These are phyloP conservation scores for Melampsora larici-populina DNA, from an alignment of 1,284 basidiomycete species.

Conservation along the genomic window DNA sequence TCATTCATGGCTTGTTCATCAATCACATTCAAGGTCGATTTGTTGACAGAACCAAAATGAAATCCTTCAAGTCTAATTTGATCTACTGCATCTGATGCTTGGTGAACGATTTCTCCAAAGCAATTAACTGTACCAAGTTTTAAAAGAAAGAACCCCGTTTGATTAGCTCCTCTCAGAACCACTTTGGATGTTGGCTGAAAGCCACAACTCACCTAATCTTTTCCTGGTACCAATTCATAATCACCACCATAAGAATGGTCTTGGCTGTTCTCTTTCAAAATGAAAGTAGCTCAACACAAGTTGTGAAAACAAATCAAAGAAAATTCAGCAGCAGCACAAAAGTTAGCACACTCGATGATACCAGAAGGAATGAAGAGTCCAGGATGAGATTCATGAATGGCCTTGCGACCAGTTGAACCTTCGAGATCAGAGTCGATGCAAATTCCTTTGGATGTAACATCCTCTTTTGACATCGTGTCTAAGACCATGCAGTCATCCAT, in stretches of 20 bases:
- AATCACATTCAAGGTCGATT: too few relatives aligned
- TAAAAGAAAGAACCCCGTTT: neutral
- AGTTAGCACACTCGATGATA: too few relatives aligned
- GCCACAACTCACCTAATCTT: slow-evolving; percentile 70
- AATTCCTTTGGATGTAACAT: too few relatives aligned
- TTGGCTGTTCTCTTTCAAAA: slow-evolving; percentile 70
- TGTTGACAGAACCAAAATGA: slow-evolving; percentile 77
- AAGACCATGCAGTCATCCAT: too few relatives aligned
- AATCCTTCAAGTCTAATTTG: slow-evolving; percentile 67
- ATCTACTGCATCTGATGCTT: slow-evolving; percentile 73
- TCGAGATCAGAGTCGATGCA: too few relatives aligned
- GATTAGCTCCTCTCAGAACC: slow-evolving; percentile 53
- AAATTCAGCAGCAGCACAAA: too few relatives aligned
- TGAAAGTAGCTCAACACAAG: slow-evolving; percentile 76
- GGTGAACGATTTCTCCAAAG: slow-evolving; percentile 67
- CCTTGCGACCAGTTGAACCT: too few relatives aligned
- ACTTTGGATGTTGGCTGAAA: slow-evolving; percentile 60
- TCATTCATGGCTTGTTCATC: slow-evolving; percentile 70
- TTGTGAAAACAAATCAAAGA: slow-evolving; percentile 80
- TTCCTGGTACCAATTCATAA: slow-evolving; percentile 75
- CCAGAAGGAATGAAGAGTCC: too few relatives aligned
- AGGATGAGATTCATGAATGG: too few relatives aligned
- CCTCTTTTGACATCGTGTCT: too few relatives aligned
- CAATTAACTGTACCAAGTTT: slow-evolving; percentile 36
- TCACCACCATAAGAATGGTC: slow-evolving; percentile 66